Base-by-base conservation (phyloP, 192 early-diverging fungal species). In the Pilaira anomala region DNA sequence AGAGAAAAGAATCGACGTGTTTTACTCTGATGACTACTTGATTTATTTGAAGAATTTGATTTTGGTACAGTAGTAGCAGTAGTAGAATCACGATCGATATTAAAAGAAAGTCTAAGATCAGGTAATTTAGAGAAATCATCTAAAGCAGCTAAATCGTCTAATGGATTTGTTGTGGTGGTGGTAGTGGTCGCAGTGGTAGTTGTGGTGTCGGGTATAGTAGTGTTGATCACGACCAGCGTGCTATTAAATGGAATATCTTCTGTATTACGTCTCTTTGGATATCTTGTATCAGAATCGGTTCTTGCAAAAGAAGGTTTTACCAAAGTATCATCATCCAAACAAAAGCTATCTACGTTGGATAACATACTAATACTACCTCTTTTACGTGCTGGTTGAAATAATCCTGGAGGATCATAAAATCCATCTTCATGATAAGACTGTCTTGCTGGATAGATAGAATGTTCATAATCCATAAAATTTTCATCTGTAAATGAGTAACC, bases 281-380 rank as follows among this genome's bases (percentile, higher is more conserved):
- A 41, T 7, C 62, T 48, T 9, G 25, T 44, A 14, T 30, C 44
- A 51, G 22, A 14, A 1, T 16, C 7, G 52, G 52, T 8, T 28
- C 22, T 29, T n/a, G n/a, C n/a, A n/a, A n/a, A n/a, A n/a, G n/a
- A n/a, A n/a, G n/a, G n/a, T n/a, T n/a, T n/a, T 1, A n/a, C 3
- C 19, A 25, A 9, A 40, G 6, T 13, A 4, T 36, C 3, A 24
- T 24, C 21, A 42, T 67, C 65, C 9, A 59, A 18, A 22, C 36
- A n/a, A 41, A 67, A 56, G 11, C 55, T 60, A 52, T 67, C 60
- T 14, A 62, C 25, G 36, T 73, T 65, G 12, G 71, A 73, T 8
- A 73, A 54, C 71, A 73, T 73, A 18, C 66, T 67, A 7, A 73
- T 40, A 29, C 71, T 73, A 19, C 71, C 66, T 30, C 71, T 65